phyloP scores from a whole-genome alignment of 2,329 filamentous ascomycete species.

The Biscogniauxia mediterranea region DNA sequence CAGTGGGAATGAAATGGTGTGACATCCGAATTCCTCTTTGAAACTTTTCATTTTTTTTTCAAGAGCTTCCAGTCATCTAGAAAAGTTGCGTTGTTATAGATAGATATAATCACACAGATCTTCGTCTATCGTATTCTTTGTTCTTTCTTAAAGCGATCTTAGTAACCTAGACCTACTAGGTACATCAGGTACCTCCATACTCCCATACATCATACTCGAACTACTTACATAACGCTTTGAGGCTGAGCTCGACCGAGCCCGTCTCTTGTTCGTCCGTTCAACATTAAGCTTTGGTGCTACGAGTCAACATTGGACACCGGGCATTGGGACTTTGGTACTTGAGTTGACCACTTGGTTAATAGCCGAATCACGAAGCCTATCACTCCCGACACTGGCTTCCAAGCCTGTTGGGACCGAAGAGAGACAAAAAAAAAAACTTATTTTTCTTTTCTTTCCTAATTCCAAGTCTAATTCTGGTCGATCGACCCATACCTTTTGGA shows the following conservation, averaged over 20 bases:
- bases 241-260: neutral
- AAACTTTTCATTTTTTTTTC: neutral
- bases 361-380: neutral
- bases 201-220: too few species aligned
- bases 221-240: neutral
- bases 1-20: neutral
- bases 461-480: neutral
- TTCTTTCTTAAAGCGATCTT: too few species aligned
- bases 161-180: neutral
- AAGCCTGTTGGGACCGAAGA: neutral
- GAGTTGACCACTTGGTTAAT: neutral
- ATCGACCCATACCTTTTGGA: too few species aligned
- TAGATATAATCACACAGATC: too few species aligned
- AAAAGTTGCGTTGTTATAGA: too few species aligned
- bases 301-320: neutral
- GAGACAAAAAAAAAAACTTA: neutral
- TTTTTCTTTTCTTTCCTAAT: neutral
- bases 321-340: neutral
- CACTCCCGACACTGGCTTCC: neutral
- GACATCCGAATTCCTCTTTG: neutral
- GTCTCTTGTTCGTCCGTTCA: neutral
- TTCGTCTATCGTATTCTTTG: too few species aligned
- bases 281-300: neutral
- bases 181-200: neutral
- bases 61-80: too few species aligned